These are phyloP conservation scores for Lavandula angustifolia DNA, from an alignment of 257 asterid genomes.

Conservation along the genomic window DNA sequence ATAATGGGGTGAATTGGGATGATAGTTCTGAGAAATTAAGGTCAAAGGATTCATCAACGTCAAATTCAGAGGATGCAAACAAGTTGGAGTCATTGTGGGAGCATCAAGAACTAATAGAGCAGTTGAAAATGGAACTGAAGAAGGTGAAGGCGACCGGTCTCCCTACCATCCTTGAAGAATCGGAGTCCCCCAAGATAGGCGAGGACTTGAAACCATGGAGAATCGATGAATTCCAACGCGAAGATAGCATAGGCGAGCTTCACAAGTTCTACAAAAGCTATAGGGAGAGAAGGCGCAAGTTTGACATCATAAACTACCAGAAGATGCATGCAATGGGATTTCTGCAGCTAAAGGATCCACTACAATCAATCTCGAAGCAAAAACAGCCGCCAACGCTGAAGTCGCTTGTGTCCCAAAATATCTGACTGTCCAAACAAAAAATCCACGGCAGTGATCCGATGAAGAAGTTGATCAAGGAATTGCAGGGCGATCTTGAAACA, in stretches of 20 bases:
- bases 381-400: constrained; percentile 58
- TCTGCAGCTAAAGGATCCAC: constrained; percentile 84
- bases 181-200: constrained; percentile 68
- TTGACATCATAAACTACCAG: constrained; percentile 92
- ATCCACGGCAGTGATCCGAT: constrained; percentile 65
- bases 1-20: constrained; percentile 2
- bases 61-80: constrained; percentile 45
- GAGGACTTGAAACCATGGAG: constrained; percentile 93
- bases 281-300: constrained; percentile 78
- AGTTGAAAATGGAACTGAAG: constrained; percentile 76
- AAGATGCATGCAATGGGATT: constrained; percentile 98
- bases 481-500: constrained; percentile 77
- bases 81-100: constrained; percentile 86
- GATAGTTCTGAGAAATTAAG: constrained; percentile 35
- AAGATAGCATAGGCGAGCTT: constrained; percentile 77
- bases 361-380: constrained; percentile 51
- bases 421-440: constrained; percentile 61
- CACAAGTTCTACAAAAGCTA: constrained; percentile 82
- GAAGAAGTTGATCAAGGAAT: constrained; percentile 71
- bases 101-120: constrained; percentile 96
- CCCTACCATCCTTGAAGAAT: constrained; percentile 87
- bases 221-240: constrained; percentile 71
- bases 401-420: constrained; percentile 58
- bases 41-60: constrained; percentile 36
- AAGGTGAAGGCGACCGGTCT: constrained; percentile 85